Base-by-base conservation (phyloP, 768 basidiomycete genomes). In the Cystofilobasidium bisporidii region DNA sequence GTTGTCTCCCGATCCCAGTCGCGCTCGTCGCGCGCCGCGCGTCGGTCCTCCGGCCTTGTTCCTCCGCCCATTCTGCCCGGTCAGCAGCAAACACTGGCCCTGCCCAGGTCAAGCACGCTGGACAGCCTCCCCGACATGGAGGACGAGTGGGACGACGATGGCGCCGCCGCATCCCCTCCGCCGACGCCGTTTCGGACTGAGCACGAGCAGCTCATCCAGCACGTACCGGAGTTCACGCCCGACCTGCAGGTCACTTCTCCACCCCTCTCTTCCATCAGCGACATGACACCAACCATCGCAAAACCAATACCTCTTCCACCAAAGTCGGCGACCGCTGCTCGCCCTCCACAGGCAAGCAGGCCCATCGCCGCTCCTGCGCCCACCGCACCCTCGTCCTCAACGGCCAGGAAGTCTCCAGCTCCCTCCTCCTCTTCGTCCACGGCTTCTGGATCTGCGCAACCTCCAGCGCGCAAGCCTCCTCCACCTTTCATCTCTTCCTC, bases 21-120 rank as follows among this genome's bases (percentile, higher is more conserved):
- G 20, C 63, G 63, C 33, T 20, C 63, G 9, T 55, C 63, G 1
- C 63, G 63, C 14, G 63, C 63, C 8, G 20, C 36, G 18, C 48
- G 63, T 10, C 50, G 63, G 32, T 64, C 63, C 3, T 64, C 63
- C 14, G 63, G 63, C 12, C 40, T 64, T 18, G n/a, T 64, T 33
- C 33, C 47, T 14, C 63, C 63, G 1, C 63, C 63, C 24, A 11
- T 36, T 15, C 26, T 56, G 53, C 53, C 53, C 8, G 24, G n/a
- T 5, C n/a, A n/a, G n/a, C n/a, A n/a, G n/a, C n/a, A n/a, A n/a
- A 2, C 45, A 24, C 22, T 15, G 11, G 10, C 8, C 32, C 8
- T 50, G 26, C 20, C 60, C 12, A 20, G 40, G 36, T 45, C n/a
- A 45, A 28, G 3, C 41, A 45, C 41, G 22, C 41, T 61, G 18